Evolutionary conservation across 2,329 filamentous ascomycete species (phyloP).

Genomic region (Epicoccum nigrum): DNA sequence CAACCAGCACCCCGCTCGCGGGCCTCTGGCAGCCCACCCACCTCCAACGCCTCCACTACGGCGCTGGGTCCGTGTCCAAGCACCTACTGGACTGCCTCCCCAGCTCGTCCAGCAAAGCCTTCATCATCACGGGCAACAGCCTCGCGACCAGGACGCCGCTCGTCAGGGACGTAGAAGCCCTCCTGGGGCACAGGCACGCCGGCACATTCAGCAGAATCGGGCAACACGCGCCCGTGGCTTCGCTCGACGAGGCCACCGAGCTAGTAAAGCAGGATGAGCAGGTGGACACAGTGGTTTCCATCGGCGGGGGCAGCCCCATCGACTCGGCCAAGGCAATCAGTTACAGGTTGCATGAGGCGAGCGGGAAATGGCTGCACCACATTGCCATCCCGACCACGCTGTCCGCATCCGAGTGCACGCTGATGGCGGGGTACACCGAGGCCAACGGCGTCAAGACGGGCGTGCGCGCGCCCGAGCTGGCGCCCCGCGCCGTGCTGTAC

Average conservation of each 20-base stretch:
- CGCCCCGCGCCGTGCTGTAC: slow-evolving; percentile 59
- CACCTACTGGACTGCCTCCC: slow-evolving; percentile 56
- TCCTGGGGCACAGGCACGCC: slow-evolving; percentile 56
- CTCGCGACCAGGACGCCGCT: slow-evolving; percentile 61
- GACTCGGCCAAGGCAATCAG: slow-evolving; percentile 52
- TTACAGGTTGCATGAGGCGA: slow-evolving; percentile 44
- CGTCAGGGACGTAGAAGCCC: slow-evolving; percentile 57
- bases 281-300: slow-evolving; percentile 62
- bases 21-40: slow-evolving; percentile 60
- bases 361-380: slow-evolving; percentile 45
- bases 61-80: slow-evolving; percentile 53
- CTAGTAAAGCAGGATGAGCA: slow-evolving; percentile 52
- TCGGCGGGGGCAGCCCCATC: slow-evolving; percentile 63
- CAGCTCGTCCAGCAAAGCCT: slow-evolving; percentile 57
- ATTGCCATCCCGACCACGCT: slow-evolving; percentile 50
- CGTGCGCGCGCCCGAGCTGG: slow-evolving; percentile 51
- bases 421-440: slow-evolving; percentile 59
- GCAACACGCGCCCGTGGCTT: slow-evolving; percentile 61
- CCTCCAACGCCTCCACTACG: slow-evolving; percentile 59
- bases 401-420: slow-evolving; percentile 62
- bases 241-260: slow-evolving; percentile 60
- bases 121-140: slow-evolving; percentile 62
- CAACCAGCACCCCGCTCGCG: slow-evolving; percentile 52
- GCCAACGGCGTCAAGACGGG: slow-evolving; percentile 58
- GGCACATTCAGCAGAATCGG: slow-evolving; percentile 62